Evolutionary conservation across 2,329 filamentous ascomycete species (phyloP).

Genomic region (Diaporthe citri): DNA sequence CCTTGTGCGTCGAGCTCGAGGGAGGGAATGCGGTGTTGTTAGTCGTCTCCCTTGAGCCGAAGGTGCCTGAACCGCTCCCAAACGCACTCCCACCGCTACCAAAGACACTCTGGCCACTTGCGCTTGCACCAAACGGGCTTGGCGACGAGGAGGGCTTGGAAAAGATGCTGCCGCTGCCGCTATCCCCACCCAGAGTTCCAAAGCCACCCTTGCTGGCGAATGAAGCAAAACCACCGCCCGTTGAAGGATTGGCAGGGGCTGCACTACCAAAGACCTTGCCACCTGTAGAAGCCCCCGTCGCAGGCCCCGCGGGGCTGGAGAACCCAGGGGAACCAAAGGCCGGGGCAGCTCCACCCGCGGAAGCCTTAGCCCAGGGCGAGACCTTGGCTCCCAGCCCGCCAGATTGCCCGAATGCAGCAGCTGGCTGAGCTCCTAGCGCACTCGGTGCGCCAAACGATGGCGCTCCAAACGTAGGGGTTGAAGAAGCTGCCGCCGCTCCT

Average conservation of each 20-base stretch:
- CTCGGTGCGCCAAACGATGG: constrained; percentile 49
- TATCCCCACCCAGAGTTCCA: constrained; percentile 57
- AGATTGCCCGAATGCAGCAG: constrained; percentile 64
- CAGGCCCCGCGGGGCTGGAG: constrained; percentile 51
- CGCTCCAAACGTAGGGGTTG: constrained; percentile 52
- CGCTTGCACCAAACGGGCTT: constrained; percentile 49
- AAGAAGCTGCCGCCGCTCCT: constrained; percentile 41
- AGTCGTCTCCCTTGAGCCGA: constrained; percentile 48
- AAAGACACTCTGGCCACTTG: constrained; percentile 37
- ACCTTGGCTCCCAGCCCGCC: constrained; percentile 58
- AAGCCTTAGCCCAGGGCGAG: constrained; percentile 66
- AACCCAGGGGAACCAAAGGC: constrained; percentile 70
- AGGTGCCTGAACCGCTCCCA: constrained; percentile 36
- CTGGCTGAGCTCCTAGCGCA: constrained; percentile 48
- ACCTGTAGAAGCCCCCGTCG: constrained; percentile 49
- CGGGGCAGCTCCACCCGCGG: constrained; percentile 52
- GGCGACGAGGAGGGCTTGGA: constrained; percentile 52
- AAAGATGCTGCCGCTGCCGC: constrained; percentile 54
- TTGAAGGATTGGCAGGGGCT: constrained; percentile 45
- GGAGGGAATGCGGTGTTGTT: constrained; percentile 56
- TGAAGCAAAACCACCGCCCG: constrained; percentile 62
- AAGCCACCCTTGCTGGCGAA: constrained; percentile 70
- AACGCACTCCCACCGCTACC: constrained; percentile 23
- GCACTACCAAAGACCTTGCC: constrained; percentile 55
- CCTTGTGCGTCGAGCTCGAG: constrained; percentile 53